phyloP scores from a whole-genome alignment of 2,329 filamentous ascomycete genomes.

The Fusarium caatingaense region DNA sequence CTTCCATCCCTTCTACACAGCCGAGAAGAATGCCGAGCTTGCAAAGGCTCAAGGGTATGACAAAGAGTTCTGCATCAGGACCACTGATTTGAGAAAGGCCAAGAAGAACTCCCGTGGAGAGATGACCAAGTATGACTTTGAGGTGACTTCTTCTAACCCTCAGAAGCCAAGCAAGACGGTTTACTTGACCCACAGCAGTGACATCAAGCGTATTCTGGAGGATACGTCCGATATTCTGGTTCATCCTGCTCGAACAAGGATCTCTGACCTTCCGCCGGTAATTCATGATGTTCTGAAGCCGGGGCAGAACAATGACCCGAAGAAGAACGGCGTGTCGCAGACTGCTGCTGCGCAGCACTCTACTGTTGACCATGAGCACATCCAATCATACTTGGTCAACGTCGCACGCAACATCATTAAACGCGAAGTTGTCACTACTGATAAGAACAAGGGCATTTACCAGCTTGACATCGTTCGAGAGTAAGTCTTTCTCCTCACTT shows the following conservation, averaged over 20 bases:
- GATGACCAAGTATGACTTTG: background rate
- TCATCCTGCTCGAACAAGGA: slow-evolving; percentile 4
- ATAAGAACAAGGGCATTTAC: background rate
- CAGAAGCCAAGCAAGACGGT: slow-evolving; percentile 1
- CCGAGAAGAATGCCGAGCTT: slow-evolving; percentile 28
- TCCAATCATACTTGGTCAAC: background rate
- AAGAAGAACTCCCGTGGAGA: slow-evolving; percentile 6
- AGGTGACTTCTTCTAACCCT: background rate
- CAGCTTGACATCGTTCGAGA: slow-evolving; percentile 39
- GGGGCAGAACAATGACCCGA: background rate
- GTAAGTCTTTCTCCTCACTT: background rate
- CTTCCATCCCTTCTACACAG: slow-evolving; percentile 41
- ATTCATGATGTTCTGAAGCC: slow-evolving; percentile 2
- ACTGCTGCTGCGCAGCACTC: background rate
- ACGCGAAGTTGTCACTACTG: background rate
- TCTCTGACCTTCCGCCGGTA: background rate
- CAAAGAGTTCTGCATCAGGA: background rate
- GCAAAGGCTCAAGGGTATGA: slow-evolving; percentile 28
- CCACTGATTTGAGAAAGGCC: background rate
- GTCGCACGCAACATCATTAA: background rate
- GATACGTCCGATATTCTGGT: slow-evolving; percentile 2
- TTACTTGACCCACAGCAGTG: background rate
- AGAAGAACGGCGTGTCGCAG: background rate
- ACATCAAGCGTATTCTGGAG: background rate
- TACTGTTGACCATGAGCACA: background rate